phyloP scores from a whole-genome alignment of 352 stramenopile genomes.

The Phytophthora sp. region DNA sequence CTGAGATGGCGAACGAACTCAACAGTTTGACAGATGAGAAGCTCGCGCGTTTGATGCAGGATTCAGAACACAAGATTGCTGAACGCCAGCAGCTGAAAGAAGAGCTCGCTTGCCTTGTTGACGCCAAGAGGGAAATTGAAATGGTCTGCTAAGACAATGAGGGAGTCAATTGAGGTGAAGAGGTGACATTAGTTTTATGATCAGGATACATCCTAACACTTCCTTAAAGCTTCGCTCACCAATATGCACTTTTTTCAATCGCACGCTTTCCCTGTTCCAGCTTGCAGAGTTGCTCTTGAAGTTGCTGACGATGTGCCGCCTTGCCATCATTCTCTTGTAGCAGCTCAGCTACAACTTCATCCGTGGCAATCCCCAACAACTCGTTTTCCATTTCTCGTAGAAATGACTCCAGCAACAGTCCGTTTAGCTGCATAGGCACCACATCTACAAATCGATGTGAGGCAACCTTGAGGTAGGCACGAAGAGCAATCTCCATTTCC shows the following conservation, averaged over 20 bases:
- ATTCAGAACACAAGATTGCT: slow-evolving; percentile 32
- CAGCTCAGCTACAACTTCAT: slow-evolving; percentile 42
- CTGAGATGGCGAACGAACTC: slow-evolving; percentile 33
- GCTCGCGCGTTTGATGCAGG: slow-evolving; percentile 39
- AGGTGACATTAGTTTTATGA: too few relatives aligned
- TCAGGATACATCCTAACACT: too few relatives aligned
- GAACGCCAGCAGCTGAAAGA: slow-evolving; percentile 31
- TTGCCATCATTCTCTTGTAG: slow-evolving; percentile 30
- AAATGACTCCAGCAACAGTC: slow-evolving; percentile 32
- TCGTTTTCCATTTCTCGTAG: slow-evolving; percentile 36
- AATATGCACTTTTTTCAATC: slow-evolving; percentile 22
- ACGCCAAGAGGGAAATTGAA: slow-evolving; percentile 45
- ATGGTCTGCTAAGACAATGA: slow-evolving; percentile 35
- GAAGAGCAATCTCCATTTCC: slow-evolving; percentile 45
- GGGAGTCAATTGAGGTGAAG: too few relatives aligned
- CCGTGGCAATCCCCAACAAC: slow-evolving; percentile 28
- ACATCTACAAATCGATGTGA: slow-evolving; percentile 39
- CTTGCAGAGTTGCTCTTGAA: slow-evolving; percentile 20
- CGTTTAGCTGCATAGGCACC: slow-evolving; percentile 50
- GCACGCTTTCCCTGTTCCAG: slow-evolving; percentile 26
- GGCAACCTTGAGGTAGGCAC: slow-evolving; percentile 41
- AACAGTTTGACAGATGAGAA: slow-evolving; percentile 42
- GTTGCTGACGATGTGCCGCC: slow-evolving; percentile 13
- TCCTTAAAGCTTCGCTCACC: too few relatives aligned
- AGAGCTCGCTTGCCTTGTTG: slow-evolving; percentile 33